These are phyloP conservation scores for Bacidia rubella DNA, from an alignment of 495 filamentous ascomycete genomes.

Conservation along the genomic window DNA sequence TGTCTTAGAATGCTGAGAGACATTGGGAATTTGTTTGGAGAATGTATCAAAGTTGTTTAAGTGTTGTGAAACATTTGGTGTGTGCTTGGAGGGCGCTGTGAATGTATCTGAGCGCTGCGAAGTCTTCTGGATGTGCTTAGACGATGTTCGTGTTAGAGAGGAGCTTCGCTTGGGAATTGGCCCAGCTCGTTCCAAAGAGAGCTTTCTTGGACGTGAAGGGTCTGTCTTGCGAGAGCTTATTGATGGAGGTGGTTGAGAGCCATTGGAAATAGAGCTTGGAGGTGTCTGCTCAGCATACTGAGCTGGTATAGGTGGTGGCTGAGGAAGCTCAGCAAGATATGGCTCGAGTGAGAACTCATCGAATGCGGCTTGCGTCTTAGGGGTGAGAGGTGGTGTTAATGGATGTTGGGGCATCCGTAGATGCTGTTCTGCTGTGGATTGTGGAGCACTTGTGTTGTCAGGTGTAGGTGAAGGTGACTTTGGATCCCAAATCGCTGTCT, in stretches of 20 bases:
- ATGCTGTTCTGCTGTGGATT: not conserved
- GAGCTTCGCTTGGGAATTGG: not conserved
- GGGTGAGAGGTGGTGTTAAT: slow-evolving; percentile 4
- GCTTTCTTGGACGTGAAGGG: not conserved
- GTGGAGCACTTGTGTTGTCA: not conserved
- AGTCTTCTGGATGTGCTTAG: not conserved
- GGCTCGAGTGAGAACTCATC: slow-evolving; percentile 3
- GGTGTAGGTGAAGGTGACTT: not conserved
- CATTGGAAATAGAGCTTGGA: not conserved
- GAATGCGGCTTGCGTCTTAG: not conserved
- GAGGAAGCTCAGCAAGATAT: not conserved
- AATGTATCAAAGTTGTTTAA: too few species aligned
- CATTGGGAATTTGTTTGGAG: too few species aligned
- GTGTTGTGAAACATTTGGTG: too few species aligned
- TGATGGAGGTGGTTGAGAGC: not conserved
- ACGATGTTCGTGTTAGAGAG: not conserved
- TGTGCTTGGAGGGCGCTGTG: too few species aligned
- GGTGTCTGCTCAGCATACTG: not conserved
- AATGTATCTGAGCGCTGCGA: too few species aligned
- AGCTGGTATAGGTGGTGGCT: not conserved
- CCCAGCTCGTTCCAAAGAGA: not conserved
- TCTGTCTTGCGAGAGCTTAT: not conserved
- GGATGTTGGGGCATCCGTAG: not conserved
- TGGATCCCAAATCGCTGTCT: slow-evolving; percentile 4
- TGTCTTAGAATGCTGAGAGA: not conserved